phyloP scores from a whole-genome alignment of 1,284 basidiomycete species.

The Amylostereum areolatum region DNA sequence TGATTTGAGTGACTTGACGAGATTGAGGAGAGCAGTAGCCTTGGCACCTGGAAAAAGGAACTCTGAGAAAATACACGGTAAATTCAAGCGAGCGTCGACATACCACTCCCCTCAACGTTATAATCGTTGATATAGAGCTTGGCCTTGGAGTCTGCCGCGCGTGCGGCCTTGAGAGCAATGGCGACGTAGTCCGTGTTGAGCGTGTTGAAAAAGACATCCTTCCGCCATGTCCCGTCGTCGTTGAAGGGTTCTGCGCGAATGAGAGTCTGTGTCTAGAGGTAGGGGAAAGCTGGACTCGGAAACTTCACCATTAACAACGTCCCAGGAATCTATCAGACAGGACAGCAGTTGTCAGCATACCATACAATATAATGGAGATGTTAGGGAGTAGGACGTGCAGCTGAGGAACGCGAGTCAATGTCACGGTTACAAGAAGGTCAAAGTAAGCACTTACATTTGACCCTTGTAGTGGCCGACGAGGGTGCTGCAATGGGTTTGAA shows the following conservation, averaged over 20 bases:
- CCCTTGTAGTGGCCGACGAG: conserved; percentile 32
- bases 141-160: conserved; percentile 28
- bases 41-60: conserved; percentile 18
- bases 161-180: conserved; percentile 29
- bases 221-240: conserved; percentile 29
- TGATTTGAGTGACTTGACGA: conserved; percentile 25
- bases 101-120: conserved; percentile 13
- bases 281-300: not conserved
- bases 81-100: too few relatives aligned
- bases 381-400: not conserved
- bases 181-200: conserved; percentile 28
- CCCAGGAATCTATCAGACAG: conserved; percentile 5
- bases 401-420: not conserved
- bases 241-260: conserved; percentile 24
- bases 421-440: not conserved
- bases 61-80: too few relatives aligned
- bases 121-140: conserved; percentile 34
- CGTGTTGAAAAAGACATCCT: conserved; percentile 28
- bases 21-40: conserved; percentile 23
- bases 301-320: conserved; percentile 20
- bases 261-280: too few relatives aligned
- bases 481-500: conserved; percentile 30
- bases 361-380: not conserved
- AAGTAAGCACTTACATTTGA: conserved; percentile 18
- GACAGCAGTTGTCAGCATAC: not conserved